phyloP scores from a whole-genome alignment of 768 basidiomycete species.

The button mushroom (Agaricus bisporus) region DNA sequence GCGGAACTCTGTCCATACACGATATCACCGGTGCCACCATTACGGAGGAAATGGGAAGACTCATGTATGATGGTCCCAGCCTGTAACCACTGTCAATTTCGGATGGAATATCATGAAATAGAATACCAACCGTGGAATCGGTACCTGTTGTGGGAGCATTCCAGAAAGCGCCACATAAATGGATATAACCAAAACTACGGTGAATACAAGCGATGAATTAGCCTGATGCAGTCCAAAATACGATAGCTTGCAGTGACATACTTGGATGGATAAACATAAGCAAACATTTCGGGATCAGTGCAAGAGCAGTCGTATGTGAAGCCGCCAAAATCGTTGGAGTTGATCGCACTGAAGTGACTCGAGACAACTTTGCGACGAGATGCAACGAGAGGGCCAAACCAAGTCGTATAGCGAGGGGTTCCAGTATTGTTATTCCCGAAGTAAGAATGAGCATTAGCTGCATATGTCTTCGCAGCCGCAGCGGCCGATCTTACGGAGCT shows the following conservation, averaged over 20 bases:
- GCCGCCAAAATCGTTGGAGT: constrained; percentile 22
- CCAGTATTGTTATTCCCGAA: constrained; percentile 24
- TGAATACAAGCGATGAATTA: background rate
- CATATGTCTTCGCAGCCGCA: constrained; percentile 32
- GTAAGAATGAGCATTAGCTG: constrained; percentile 27
- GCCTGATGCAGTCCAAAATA: background rate
- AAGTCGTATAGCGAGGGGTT: constrained; percentile 38
- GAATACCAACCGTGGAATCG: constrained; percentile 31
- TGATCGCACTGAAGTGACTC: constrained; percentile 34
- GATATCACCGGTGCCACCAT: constrained; percentile 37
- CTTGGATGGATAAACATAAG: constrained; percentile 30
- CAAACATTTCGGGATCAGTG: constrained; percentile 25
- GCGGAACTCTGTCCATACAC: constrained; percentile 37
- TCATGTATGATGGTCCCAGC: constrained; percentile 34
- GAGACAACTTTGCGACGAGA: constrained; percentile 30
- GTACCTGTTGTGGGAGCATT: constrained; percentile 37
- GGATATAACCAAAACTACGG: constrained; percentile 30
- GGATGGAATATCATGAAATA: background rate
- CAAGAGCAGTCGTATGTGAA: constrained; percentile 35
- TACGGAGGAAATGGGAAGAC: constrained; percentile 38
- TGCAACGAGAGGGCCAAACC: constrained; percentile 42
- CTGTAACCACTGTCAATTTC: constrained; percentile 5
- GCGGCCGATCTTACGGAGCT: constrained; percentile 29
- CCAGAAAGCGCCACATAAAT: constrained; percentile 48
- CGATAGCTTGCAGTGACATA: constrained; percentile 13